Evolutionary conservation across 768 basidiomycete genomes (phyloP), one percentile per base, ranked within the genome.

Genomic region (Leccinum imitatum): DNA sequence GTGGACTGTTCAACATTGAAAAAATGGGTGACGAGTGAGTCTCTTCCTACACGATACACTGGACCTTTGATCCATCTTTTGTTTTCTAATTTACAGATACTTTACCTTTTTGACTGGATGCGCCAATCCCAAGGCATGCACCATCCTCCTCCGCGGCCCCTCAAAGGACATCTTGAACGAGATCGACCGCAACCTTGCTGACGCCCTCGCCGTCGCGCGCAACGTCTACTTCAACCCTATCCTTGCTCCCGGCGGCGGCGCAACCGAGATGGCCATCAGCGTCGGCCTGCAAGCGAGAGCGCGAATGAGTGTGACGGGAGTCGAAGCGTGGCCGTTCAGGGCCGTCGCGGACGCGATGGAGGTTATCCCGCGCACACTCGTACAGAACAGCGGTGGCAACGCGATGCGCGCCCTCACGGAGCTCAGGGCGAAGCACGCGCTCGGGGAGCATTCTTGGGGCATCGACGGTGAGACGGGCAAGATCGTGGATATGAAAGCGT

Each of bases 161-260:
- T 96, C 94, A 3, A 99, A 98, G 75, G 97, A 98, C 69, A 94
- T 98, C 67, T 81, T 99, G 53, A 97, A 98, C 75, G 97, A 98
- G 78, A 93, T 98, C 66, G 97, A 98, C 74, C 87, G 96, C 54
- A 99, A 98, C 76, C 83, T 98, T 31, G 93, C 94, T 2, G 97
- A 99, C 67, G 97, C 96, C 35, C 98, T 99, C 90, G 86, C 89
- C 39, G 95, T 98, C 57, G 96, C 96, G 3, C 87, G 96, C 25
- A 99, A 98, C 69, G 95, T 94, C 48, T 89, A 97, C 62, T 98
- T 98, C 78, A 92, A 98, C 77, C 97, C 97, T 3, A 76, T 81
- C 6, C 86, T 99, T n/a, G 91, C 90, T 0, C 96, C 96, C 0
- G 96, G 96, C 7, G 95, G 96, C 19, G 96, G 97, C 47, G 96